Evolutionary conservation across 805 yeast species (phyloP).

Genomic region (Diddensiella caesifluorescens): DNA sequence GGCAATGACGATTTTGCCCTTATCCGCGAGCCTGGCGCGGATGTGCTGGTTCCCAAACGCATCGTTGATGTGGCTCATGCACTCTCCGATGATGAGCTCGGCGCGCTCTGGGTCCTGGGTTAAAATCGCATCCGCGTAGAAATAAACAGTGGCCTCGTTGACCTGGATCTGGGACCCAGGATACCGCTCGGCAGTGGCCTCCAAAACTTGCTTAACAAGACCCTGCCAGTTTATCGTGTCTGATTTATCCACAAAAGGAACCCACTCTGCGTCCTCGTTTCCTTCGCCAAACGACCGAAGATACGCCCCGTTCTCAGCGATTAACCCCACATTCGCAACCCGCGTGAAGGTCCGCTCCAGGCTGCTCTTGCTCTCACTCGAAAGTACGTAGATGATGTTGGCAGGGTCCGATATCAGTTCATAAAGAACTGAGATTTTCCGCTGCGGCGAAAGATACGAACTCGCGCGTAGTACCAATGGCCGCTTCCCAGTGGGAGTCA

Average conservation of each 20-base stretch:
- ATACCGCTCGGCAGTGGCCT: conserved; percentile 63
- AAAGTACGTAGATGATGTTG: conserved; percentile 67
- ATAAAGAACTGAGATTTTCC: conserved; percentile 50
- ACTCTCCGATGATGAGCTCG: conserved; percentile 69
- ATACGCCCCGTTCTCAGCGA: conserved; percentile 88
- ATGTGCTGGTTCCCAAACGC: conserved; percentile 56
- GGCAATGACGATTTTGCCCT: conserved; percentile 66
- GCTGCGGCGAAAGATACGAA: conserved; percentile 52
- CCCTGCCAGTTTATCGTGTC: conserved; percentile 47
- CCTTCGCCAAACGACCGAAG: conserved; percentile 37
- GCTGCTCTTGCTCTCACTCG: conserved; percentile 57
- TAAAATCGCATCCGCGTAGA: conserved; percentile 65
- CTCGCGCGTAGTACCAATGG: conserved; percentile 1
- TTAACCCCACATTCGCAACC: conserved; percentile 65
- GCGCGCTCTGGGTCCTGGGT: conserved; percentile 55
- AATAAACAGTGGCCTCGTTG: conserved; percentile 70
- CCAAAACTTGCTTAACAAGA: conserved; percentile 49
- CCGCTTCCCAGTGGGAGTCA: not conserved
- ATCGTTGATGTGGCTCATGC: conserved; percentile 78
- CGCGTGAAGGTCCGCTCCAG: conserved; percentile 65
- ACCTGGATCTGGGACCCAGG: conserved; percentile 71
- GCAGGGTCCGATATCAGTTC: conserved; percentile 53
- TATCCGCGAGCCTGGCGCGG: conserved; percentile 66
- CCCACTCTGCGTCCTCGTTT: conserved; percentile 48
- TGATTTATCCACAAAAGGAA: conserved; percentile 49